Evolutionary conservation across 371 early-diverging fungal genomes (phyloP).

Genomic region (Mucor irregularis): DNA sequence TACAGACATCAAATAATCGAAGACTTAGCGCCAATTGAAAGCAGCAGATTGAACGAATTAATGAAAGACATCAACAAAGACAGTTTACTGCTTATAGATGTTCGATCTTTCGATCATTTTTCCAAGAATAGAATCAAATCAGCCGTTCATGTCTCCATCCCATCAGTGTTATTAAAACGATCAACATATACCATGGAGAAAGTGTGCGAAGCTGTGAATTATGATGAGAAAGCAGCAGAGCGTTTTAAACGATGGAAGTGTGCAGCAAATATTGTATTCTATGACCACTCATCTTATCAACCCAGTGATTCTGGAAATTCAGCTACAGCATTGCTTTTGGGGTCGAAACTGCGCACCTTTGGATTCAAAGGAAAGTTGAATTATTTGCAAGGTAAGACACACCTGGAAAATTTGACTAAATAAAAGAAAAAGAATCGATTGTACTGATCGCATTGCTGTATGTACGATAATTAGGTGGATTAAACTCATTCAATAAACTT

Average conservation of each 20-base stretch:
- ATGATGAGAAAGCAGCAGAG: slow-evolving; percentile 24
- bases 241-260: slow-evolving; percentile 37
- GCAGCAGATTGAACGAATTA: neutral
- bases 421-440: slow-evolving; percentile 3
- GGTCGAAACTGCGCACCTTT: slow-evolving; percentile 13
- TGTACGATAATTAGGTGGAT: slow-evolving; percentile 38
- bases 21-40: slow-evolving; percentile 9
- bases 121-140: slow-evolving; percentile 31
- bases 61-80: neutral
- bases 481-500: slow-evolving; percentile 13
- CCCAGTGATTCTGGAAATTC: slow-evolving; percentile 39
- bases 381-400: slow-evolving; percentile 26
- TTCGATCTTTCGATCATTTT: slow-evolving; percentile 40
- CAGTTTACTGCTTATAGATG: slow-evolving; percentile 47
- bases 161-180: slow-evolving; percentile 49
- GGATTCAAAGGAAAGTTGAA: slow-evolving; percentile 19
- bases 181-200: slow-evolving; percentile 46
- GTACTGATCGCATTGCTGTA: no score
- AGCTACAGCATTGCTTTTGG: slow-evolving; percentile 32
- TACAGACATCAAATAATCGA: slow-evolving; percentile 4
- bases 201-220: slow-evolving; percentile 37
- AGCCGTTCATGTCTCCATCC: slow-evolving; percentile 47
- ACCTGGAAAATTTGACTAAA: neutral
- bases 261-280: slow-evolving; percentile 44
- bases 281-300: slow-evolving; percentile 43